Percentiles rank a stretch among this genome's conserved stretches.
These are phyloP conservation scores for Eragrostis curvula DNA, from an alignment of 176 grass and related monocot genomes.

Conservation along the genomic window DNA sequence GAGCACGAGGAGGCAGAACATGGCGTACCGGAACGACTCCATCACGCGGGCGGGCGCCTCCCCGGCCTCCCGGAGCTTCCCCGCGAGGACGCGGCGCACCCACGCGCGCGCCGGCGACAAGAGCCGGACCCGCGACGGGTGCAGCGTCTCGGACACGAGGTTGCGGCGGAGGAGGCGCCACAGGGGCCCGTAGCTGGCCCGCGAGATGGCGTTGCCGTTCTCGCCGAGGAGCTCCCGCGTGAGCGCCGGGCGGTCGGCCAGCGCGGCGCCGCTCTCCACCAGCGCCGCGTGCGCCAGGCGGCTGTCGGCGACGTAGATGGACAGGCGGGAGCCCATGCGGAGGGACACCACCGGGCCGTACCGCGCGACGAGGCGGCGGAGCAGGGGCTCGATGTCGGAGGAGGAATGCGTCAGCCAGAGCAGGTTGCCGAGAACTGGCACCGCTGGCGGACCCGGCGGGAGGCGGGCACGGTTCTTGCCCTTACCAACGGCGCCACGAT, in stretches of 20 bases:
- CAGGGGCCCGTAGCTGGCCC: constrained; percentile 48
- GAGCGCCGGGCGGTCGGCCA: constrained; percentile 42
- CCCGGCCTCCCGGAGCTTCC: constrained; percentile 25
- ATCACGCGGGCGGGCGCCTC: neutral
- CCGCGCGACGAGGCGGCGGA: constrained; percentile 41
- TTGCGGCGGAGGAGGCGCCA: constrained; percentile 70
- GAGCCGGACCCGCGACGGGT: constrained; percentile 47
- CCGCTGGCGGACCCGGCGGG: constrained; percentile 53
- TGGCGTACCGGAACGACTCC: constrained; percentile 60
- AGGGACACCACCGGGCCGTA: constrained; percentile 59
- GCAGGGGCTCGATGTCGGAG: constrained; percentile 36
- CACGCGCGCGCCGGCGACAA: constrained; percentile 52
- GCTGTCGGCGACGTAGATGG: constrained; percentile 57
- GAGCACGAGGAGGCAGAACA: constrained; percentile 66
- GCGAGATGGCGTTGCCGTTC: constrained; percentile 42
- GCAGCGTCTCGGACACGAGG: constrained; percentile 57
- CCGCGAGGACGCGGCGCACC: constrained; percentile 41
- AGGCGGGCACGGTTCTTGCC: constrained; percentile 27
- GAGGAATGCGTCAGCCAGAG: constrained; percentile 39
- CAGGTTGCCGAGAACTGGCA: constrained; percentile 56
- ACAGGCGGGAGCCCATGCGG: constrained; percentile 30
- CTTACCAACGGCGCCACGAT: neutral
- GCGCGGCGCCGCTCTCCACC: constrained; percentile 46
- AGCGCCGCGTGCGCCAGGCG: constrained; percentile 57
- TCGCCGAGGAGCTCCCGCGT: constrained; percentile 5